phyloP scores from a whole-genome alignment of 2,329 filamentous ascomycete species.

The Fusarium robinianum region DNA sequence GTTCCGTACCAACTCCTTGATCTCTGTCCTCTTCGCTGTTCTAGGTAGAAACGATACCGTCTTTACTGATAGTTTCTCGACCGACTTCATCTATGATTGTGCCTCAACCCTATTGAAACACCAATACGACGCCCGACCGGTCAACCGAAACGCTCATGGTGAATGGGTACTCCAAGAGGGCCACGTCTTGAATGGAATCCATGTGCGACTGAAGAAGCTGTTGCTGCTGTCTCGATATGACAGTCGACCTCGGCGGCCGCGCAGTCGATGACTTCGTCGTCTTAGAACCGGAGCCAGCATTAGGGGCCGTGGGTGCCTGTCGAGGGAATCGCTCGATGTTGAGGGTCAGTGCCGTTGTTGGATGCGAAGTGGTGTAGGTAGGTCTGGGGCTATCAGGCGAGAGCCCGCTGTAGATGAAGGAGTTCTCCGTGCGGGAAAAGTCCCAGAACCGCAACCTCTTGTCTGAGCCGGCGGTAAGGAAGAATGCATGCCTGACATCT shows the following conservation, averaged over 20 bases:
- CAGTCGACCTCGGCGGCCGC: conserved; percentile 72
- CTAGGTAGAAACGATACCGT: no score
- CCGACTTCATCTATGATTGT: conserved; percentile 9
- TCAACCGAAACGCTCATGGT: conserved; percentile 93
- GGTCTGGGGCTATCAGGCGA: conserved; percentile 71
- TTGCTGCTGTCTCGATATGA: conserved; percentile 88
- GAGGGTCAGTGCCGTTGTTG: conserved; percentile 65
- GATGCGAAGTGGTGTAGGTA: conserved; percentile 69
- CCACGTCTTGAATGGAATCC: conserved; percentile 85
- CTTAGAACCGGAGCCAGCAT: conserved; percentile 40
- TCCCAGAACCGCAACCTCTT: conserved; percentile 96
- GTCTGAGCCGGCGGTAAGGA: conserved; percentile 86
- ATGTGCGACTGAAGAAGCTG: conserved; percentile 83
- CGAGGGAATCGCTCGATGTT: conserved; percentile 66
- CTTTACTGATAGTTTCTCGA: conserved; percentile 11
- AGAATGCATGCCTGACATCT: conserved; percentile 78
- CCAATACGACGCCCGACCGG: conserved; percentile 84
- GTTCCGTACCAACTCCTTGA: conserved; percentile 17
- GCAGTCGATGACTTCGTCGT: conserved; percentile 37
- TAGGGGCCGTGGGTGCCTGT: conserved; percentile 40
- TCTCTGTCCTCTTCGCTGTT: conserved; percentile 1
- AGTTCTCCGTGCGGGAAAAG: conserved; percentile 75
- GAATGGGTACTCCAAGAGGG: conserved; percentile 86
- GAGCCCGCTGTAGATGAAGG: conserved; percentile 78
- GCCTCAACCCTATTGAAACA: conserved; percentile 60